Evolutionary conservation across 495 filamentous ascomycete species (phyloP).

Genomic region (Penicillium daleae): DNA sequence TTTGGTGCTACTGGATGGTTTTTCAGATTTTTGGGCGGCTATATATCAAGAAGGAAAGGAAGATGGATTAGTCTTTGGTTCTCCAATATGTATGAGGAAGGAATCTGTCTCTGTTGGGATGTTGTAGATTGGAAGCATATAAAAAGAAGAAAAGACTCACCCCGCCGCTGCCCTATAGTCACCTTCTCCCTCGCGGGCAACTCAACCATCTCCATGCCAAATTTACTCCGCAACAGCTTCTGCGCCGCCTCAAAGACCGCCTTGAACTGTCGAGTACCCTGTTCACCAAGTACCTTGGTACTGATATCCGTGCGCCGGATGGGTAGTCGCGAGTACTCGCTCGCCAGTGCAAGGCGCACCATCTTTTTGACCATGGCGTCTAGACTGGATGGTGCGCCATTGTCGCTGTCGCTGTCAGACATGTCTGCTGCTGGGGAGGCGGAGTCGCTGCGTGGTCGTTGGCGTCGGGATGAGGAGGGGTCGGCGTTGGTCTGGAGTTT

Average conservation of each 20-base stretch:
- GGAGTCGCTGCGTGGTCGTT: constrained; percentile 21
- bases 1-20: constrained; percentile 57
- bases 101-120: not conserved
- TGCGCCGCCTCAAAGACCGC: constrained; percentile 71
- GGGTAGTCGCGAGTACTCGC: constrained; percentile 80
- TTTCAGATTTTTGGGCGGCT: constrained; percentile 64
- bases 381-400: constrained; percentile 44
- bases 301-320: constrained; percentile 79
- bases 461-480: constrained; percentile 19
- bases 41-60: not conserved
- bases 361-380: constrained; percentile 84
- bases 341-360: constrained; percentile 84
- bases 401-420: constrained; percentile 29
- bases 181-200: constrained; percentile 79
- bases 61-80: constrained; percentile 1
- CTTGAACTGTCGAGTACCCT: constrained; percentile 62
- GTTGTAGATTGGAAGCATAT: not conserved
- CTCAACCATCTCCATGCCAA: constrained; percentile 88
- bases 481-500: constrained; percentile 7
- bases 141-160: constrained; percentile 54
- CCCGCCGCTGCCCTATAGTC: constrained; percentile 73
- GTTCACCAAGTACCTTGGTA: constrained; percentile 60
- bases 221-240: constrained; percentile 61
- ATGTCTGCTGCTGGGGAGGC: constrained; percentile 13
- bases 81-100: too few relatives aligned